A percentile compares a stretch with the other conserved stretches of the same genome.
phyloP scores from a whole-genome alignment of 1,139 yeast species.

The Geotrichum reessii region DNA sequence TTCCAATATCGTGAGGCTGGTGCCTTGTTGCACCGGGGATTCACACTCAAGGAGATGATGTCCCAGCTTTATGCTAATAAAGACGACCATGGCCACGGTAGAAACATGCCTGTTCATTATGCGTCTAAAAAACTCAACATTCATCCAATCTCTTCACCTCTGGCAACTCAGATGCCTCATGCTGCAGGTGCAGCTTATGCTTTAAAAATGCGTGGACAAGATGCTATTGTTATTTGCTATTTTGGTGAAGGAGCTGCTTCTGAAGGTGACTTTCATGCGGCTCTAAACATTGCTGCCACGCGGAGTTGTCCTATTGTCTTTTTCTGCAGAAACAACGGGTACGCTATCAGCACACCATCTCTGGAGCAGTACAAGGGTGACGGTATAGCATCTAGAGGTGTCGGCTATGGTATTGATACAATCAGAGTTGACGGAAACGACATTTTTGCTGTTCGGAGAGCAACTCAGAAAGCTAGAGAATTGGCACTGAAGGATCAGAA shows the following conservation, averaged over 20 bases:
- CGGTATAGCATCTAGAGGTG: conserved; percentile 36
- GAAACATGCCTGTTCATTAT: conserved; percentile 38
- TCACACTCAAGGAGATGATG: conserved; percentile 35
- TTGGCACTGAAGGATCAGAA: conserved; percentile 31
- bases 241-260: conserved; percentile 40
- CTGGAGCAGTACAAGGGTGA: conserved; percentile 37
- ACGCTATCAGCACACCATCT: conserved; percentile 37
- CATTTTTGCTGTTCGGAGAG: conserved; percentile 34
- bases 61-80: conserved; percentile 34
- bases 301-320: conserved; percentile 35
- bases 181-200: conserved; percentile 40
- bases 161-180: conserved; percentile 38
- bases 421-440: conserved; percentile 38
- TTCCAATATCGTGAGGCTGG: conserved; percentile 37
- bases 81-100: conserved; percentile 33
- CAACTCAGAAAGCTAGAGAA: conserved; percentile 31
- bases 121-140: conserved; percentile 30
- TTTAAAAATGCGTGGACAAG: conserved; percentile 30
- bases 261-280: conserved; percentile 39
- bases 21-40: conserved; percentile 34
- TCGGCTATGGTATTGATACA: conserved; percentile 37
- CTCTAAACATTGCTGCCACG: conserved; percentile 38
- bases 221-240: conserved; percentile 32
- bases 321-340: conserved; percentile 38
- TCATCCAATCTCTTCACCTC: conserved; percentile 37